Evolutionary conservation across 768 basidiomycete species (phyloP), one percentile per base, ranked within the genome.

Genomic region (Pisolithus orientalis): DNA sequence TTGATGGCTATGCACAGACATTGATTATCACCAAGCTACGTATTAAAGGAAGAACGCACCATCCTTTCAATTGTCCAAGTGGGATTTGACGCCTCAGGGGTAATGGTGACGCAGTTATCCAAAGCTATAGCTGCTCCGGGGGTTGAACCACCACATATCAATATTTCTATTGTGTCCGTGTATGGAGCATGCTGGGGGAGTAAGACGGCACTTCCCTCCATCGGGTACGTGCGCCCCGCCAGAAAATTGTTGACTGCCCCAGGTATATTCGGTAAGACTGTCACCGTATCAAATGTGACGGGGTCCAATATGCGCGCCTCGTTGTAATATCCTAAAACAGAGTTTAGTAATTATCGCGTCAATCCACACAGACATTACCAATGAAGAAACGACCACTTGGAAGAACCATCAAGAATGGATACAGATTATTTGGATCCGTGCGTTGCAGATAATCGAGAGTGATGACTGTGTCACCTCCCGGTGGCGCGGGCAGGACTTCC

Each of bases 341-440:
- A 2, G n/a, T 16, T 43, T 1, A 43, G 10, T 4, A 37, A 49
- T 29, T 48, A 46, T 24, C 9, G 1, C 31, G 9, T 32, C 10
- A 1, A 5, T 8, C 29, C 39, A 27, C 27, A 1, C 9, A 3
- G 4, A 4, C 8, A 37, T 47, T 47, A 85, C 87, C 84, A 39
- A 86, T 75, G 62, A 90, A 90, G 59, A 91, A 69, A 32, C 76
- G 75, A 2, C 80, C 80, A 43, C 82, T 83, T 0, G 89, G 87
- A 14, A 91, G 75, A 6, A 89, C 75, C 50, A 84, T 65, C 32
- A 90, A 68, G 73, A 87, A 90, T 0, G 89, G 88, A 59, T 91
- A 91, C 46, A 91, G 65, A 59, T 90, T 90, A 61, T 87, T 82
- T 1, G 89, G 89, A 60, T 90, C 84, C 5, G 89, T 90, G 27